Evolutionary conservation across 192 early-diverging fungal genomes (phyloP).

Genomic region (Spinellus fusiger): DNA sequence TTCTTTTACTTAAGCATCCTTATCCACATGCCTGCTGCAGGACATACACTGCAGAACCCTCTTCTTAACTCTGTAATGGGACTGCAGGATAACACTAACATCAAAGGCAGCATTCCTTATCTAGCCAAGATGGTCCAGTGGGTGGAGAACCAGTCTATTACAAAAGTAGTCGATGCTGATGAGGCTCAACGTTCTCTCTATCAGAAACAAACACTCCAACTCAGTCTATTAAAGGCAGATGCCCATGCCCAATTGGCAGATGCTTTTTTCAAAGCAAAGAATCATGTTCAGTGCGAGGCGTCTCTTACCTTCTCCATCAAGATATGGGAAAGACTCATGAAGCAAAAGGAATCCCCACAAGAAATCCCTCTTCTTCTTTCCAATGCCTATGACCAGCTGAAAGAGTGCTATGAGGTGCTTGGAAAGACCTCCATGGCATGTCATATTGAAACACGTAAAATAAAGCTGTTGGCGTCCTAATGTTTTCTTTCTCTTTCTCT

Average conservation of each 20-base stretch:
- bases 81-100: constrained; percentile 3
- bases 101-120: constrained; percentile 14
- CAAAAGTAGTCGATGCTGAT: neutral
- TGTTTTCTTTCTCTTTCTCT: too few species aligned
- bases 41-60: too few species aligned
- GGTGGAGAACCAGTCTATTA: constrained; percentile 15
- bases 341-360: too few species aligned
- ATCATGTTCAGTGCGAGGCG: constrained; percentile 9
- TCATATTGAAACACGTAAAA: constrained; percentile 9
- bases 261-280: constrained; percentile 3
- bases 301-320: constrained; percentile 2
- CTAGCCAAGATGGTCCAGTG: constrained; percentile 19
- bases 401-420: constrained; percentile 11
- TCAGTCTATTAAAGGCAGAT: constrained; percentile 9
- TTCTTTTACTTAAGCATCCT: too few species aligned
- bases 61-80: too few species aligned
- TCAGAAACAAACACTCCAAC: neutral
- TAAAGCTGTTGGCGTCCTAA: neutral
- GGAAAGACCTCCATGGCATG: constrained; percentile 8
- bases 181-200: neutral
- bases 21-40: too few species aligned
- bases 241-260: constrained; percentile 13
- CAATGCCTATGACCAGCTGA: constrained; percentile 1
- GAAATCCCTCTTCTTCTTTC: too few species aligned
- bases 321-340: constrained; percentile 12